These are phyloP conservation scores for Ascochyta rabiei DNA, from an alignment of 2,329 filamentous ascomycete species.

Conservation along the genomic window DNA sequence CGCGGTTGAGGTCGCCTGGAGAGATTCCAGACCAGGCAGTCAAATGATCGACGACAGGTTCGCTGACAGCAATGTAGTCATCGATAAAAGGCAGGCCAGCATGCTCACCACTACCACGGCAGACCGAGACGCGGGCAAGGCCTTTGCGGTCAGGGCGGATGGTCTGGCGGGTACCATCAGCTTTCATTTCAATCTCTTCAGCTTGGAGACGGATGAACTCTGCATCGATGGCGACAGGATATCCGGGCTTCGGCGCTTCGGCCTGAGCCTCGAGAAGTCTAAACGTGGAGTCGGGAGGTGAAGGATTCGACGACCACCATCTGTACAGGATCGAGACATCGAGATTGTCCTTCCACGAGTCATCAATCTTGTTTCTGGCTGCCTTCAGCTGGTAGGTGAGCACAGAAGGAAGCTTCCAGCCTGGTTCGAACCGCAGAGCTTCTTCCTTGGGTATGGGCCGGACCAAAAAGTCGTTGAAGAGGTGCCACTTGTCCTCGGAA, in stretches of 20 bases:
- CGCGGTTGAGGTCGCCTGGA: constrained; percentile 80
- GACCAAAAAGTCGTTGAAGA: constrained; percentile 98
- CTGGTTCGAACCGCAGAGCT: constrained; percentile 84
- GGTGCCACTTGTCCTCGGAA: constrained; percentile 79
- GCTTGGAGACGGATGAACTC: constrained; percentile 94
- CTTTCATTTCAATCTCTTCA: constrained; percentile 94
- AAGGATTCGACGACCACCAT: constrained; percentile 61
- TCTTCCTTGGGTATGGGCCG: constrained; percentile 79
- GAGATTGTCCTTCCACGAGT: constrained; percentile 81
- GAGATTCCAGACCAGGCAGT: constrained; percentile 94
- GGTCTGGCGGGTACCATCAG: constrained; percentile 88
- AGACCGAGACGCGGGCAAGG: constrained; percentile 88
- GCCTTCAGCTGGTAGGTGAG: constrained; percentile 84
- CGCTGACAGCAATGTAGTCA: constrained; percentile 91
- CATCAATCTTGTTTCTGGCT: constrained; percentile 81
- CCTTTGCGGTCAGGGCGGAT: constrained; percentile 90
- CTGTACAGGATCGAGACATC: constrained; percentile 85
- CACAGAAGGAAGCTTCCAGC: constrained; percentile 92
- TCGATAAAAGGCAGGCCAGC: constrained; percentile 92
- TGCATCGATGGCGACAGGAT: constrained; percentile 87
- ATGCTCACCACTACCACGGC: constrained; percentile 77
- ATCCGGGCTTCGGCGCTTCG: constrained; percentile 73
- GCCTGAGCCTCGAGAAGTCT: constrained; percentile 60
- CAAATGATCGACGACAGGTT: constrained; percentile 92
- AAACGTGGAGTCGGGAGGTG: constrained; percentile 61